Evolutionary conservation across 148 eudicot species (phyloP), one percentile per base, ranked within the genome.

Genomic region (Rhododendron mucronatum): DNA sequence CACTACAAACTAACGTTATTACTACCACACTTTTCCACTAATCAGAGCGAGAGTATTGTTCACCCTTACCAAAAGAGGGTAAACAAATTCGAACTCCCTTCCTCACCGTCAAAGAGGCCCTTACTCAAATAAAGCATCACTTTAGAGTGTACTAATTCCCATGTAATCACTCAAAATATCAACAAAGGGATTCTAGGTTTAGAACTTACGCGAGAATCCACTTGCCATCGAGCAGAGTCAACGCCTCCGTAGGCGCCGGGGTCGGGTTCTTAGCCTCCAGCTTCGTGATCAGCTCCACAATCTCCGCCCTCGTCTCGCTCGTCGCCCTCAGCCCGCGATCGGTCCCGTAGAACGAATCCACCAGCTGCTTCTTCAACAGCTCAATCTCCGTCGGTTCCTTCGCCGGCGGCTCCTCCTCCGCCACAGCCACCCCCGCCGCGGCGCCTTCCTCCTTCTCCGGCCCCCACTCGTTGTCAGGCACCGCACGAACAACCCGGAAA

Each of bases 181-280:
- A 33, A 28, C 1, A 57, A 2, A 3, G 69, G 28, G 28, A 21
- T 21, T 2, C 11, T 67, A 10, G 73, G 16, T 79, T 16, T 18
- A 13, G 74, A 39, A 88, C 93, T 88, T 83, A 95, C 99, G 93
- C 97, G 9, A 96, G 90, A 88, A 96, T 94, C 99, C 99, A 96
- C 87, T 96, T 96, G 28, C 99, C 99, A 55, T 95, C 91, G 87
- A 96, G 97, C 16, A 95, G 89, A 61, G 95, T 50, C 45, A 96
- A 86, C 50, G 99, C 96, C 85, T 96, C 93, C 28, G 99, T 95
- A 4, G 98, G 99, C 28, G 93, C 94, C 23, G 96, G 95, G 75
- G 93, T 96, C 5, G 99, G 99, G 74, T 96, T 96, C 87, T 89
- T 92, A 0, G 94, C 92, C 88, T 96, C 99, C 47, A 96, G 92